Percentiles rank a stretch among this genome's conserved stretches.
Evolutionary conservation across 768 basidiomycete genomes (phyloP).

Genomic region (Lepiota subincarnata): DNA sequence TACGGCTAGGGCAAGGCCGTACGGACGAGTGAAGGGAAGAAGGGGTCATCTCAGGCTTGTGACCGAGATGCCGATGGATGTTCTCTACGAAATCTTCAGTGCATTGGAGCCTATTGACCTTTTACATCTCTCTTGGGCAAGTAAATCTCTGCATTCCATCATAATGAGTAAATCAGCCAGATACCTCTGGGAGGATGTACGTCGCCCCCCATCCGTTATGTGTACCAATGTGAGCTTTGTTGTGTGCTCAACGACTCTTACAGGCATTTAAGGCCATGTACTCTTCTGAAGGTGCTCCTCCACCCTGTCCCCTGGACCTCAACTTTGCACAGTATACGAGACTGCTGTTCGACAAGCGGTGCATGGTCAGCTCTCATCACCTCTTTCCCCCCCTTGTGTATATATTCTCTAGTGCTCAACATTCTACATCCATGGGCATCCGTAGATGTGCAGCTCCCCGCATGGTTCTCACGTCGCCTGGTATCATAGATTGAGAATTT

Average conservation of each 20-base stretch:
- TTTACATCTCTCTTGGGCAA: slow-evolving; percentile 35
- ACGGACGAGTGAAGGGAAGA: slow-evolving; percentile 15
- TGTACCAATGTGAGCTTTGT: slow-evolving; percentile 16
- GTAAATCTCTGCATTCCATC: slow-evolving; percentile 29
- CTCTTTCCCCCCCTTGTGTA: background rate
- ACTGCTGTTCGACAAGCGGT: slow-evolving; percentile 26
- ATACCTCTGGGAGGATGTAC: slow-evolving; percentile 31
- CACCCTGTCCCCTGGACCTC: slow-evolving; percentile 26
- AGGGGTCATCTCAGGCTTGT: slow-evolving; percentile 23
- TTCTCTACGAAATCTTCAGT: slow-evolving; percentile 35
- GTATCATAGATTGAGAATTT: slow-evolving; percentile 7
- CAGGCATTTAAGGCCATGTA: slow-evolving; percentile 3
- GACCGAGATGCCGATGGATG: slow-evolving; percentile 31
- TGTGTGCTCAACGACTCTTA: slow-evolving; percentile 7
- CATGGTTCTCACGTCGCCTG: slow-evolving; percentile 7
- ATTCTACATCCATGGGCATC: background rate
- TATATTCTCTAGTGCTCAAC: background rate
- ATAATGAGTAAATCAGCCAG: slow-evolving; percentile 22
- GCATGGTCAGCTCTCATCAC: slow-evolving; percentile 2
- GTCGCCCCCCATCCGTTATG: slow-evolving; percentile 4
- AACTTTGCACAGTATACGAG: slow-evolving; percentile 30
- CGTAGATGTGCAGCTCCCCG: slow-evolving; percentile 3
- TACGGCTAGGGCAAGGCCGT: background rate
- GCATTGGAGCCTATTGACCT: slow-evolving; percentile 36
- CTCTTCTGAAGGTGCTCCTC: slow-evolving; percentile 15